A percentile compares a stretch with the other conserved stretches of the same genome.
phyloP scores from a whole-genome alignment of 768 basidiomycete genomes.

The Rubroboletus pulcherrimus region DNA sequence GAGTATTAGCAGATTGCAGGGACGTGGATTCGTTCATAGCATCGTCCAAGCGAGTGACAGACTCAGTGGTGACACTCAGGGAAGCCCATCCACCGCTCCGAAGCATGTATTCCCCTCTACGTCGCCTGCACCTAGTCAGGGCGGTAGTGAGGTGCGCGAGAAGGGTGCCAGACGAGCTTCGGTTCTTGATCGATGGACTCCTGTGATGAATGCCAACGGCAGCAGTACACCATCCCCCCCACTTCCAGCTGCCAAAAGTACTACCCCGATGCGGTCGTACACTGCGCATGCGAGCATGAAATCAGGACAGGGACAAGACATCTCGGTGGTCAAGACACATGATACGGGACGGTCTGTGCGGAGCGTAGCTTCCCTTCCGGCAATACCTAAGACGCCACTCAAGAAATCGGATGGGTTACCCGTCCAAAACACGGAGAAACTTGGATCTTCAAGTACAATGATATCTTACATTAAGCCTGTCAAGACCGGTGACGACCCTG shows the following conservation, averaged over 20 bases:
- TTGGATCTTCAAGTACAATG: conserved; percentile 76
- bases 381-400: conserved; percentile 29
- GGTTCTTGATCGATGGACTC: conserved; percentile 74
- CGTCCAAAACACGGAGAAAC: conserved; percentile 32
- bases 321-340: conserved; percentile 27
- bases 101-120: conserved; percentile 28
- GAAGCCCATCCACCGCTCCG: conserved; percentile 29
- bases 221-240: conserved; percentile 36
- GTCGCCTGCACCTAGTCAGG: conserved; percentile 32
- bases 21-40: conserved; percentile 82
- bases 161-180: conserved; percentile 35
- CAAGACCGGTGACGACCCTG: conserved; percentile 45
- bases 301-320: conserved; percentile 20
- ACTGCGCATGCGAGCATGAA: conserved; percentile 33
- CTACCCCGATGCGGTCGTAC: conserved; percentile 38
- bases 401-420: conserved; percentile 22
- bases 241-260: conserved; percentile 36
- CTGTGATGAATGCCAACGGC: conserved; percentile 29
- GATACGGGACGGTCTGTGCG: conserved; percentile 35
- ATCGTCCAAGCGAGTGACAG: conserved; percentile 69
- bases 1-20: conserved; percentile 76
- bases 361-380: conserved; percentile 41
- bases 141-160: conserved; percentile 38
- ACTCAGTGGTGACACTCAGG: conserved; percentile 36
- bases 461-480: conserved; percentile 56